A percentile compares a stretch with the other conserved stretches of the same genome.
Conservation (phyloP, 2,329 filamentous ascomycete genomes). For the Hypoxylon sp. region DNA sequence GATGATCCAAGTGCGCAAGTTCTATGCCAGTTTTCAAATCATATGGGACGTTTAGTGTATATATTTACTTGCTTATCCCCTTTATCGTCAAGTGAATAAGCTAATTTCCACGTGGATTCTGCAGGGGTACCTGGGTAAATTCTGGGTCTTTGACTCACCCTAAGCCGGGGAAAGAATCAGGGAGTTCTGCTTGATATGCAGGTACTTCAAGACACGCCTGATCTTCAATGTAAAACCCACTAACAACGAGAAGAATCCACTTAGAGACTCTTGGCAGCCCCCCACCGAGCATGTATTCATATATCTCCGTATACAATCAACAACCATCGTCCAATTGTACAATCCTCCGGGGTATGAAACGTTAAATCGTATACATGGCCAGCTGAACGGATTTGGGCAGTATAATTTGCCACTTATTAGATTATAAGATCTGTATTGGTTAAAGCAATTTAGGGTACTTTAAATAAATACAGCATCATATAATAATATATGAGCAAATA, state of each 20-base stretch:
- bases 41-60: not conserved
- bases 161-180: slow-evolving; percentile 21
- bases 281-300: slow-evolving; percentile 4
- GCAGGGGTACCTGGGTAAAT: slow-evolving; percentile 28
- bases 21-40: too few relatives aligned
- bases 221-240: not conserved
- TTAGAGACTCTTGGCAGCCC: slow-evolving; percentile 2
- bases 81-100: not conserved
- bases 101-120: slow-evolving; percentile 8
- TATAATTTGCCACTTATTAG: too few relatives aligned
- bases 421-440: too few relatives aligned
- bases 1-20: too few relatives aligned
- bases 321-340: not conserved
- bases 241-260: not conserved
- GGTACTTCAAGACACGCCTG: slow-evolving; percentile 10
- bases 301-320: slow-evolving; percentile 1
- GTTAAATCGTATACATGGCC: too few relatives aligned
- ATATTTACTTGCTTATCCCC: not conserved
- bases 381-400: too few relatives aligned
- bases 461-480: too few relatives aligned
- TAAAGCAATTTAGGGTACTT: too few relatives aligned
- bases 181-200: slow-evolving; percentile 8
- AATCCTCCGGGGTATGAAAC: too few relatives aligned
- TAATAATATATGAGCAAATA: too few relatives aligned
- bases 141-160: slow-evolving; percentile 10